These are phyloP conservation scores for Prunus dulcis DNA, from an alignment of 306 rosid genomes.

Conservation along the genomic window DNA sequence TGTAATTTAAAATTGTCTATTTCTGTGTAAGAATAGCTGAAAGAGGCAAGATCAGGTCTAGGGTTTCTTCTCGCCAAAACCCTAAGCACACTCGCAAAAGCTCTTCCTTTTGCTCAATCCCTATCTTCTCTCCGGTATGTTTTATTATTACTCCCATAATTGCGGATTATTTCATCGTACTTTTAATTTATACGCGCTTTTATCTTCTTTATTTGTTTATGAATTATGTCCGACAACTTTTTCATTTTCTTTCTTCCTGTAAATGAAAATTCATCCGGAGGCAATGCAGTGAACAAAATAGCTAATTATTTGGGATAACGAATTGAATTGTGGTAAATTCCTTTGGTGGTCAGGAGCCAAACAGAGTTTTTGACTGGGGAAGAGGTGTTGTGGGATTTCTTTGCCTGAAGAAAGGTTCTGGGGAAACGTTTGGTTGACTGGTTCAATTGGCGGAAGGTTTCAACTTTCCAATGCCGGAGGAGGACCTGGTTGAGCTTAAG, in stretches of 20 bases:
- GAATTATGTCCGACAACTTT: not conserved
- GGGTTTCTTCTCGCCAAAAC: slow-evolving; percentile 18
- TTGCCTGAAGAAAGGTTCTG: not conserved
- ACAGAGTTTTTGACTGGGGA: not conserved
- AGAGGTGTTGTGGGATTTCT: not conserved
- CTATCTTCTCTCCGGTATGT: slow-evolving; percentile 16
- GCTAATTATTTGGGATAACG: not conserved
- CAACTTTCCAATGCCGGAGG: slow-evolving; percentile 75
- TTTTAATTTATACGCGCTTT: not conserved
- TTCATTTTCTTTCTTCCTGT: not conserved
- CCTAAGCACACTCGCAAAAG: not conserved
- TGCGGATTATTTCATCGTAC: not conserved
- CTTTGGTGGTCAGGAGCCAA: not conserved
- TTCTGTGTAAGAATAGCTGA: not conserved
- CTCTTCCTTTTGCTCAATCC: not conserved
- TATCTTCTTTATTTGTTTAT: not conserved
- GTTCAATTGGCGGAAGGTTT: slow-evolving; percentile 30
- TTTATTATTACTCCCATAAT: not conserved
- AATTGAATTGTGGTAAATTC: not conserved
- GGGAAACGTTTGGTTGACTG: slow-evolving; percentile 3
- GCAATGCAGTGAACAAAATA: not conserved
- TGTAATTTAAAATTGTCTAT: not conserved
- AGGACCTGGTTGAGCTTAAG: slow-evolving; percentile 79
- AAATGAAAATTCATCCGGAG: not conserved
- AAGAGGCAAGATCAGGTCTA: slow-evolving; percentile 28